Conservation (phyloP, 2,329 filamentous ascomycete species). For the Elsinoe perseae region DNA sequence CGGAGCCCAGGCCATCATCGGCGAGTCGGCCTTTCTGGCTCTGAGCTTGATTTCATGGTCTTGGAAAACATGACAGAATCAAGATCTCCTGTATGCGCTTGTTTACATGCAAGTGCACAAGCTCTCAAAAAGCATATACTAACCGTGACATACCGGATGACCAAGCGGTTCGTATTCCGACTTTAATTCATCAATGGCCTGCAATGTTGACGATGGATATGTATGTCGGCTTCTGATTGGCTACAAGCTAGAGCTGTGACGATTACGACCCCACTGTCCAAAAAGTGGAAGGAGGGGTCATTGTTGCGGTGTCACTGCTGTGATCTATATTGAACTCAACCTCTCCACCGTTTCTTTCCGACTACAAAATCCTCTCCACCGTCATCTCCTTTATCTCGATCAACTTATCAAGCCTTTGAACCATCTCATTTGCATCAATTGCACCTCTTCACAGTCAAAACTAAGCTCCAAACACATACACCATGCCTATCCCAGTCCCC, state of each 20-base stretch:
- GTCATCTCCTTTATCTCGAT: constrained; percentile 9
- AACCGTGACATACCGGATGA: background rate
- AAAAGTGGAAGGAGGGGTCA: constrained; percentile 7
- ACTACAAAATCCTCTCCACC: background rate
- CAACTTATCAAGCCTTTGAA: background rate
- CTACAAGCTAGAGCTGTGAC: constrained; percentile 1
- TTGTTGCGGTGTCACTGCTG: background rate
- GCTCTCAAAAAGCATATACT: background rate
- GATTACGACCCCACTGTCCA: constrained; percentile 3
- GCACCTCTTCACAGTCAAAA: constrained; percentile 6
- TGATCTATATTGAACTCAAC: constrained; percentile 2
- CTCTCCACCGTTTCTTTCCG: constrained; percentile 11
- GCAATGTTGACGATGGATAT: background rate
- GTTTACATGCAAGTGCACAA: too few species aligned
- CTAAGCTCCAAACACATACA: constrained; percentile 13
- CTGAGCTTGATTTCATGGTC: background rate
- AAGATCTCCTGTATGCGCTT: background rate
- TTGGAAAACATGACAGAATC: background rate
- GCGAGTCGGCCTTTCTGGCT: background rate
- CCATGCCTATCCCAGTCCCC: constrained; percentile 28
- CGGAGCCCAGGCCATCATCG: background rate
- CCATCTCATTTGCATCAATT: constrained; percentile 12
- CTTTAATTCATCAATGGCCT: background rate
- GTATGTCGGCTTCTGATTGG: background rate
- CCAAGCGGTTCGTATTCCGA: background rate